Conservation (phyloP, 345 rosid species). For the Eucalyptus brandiana region DNA sequence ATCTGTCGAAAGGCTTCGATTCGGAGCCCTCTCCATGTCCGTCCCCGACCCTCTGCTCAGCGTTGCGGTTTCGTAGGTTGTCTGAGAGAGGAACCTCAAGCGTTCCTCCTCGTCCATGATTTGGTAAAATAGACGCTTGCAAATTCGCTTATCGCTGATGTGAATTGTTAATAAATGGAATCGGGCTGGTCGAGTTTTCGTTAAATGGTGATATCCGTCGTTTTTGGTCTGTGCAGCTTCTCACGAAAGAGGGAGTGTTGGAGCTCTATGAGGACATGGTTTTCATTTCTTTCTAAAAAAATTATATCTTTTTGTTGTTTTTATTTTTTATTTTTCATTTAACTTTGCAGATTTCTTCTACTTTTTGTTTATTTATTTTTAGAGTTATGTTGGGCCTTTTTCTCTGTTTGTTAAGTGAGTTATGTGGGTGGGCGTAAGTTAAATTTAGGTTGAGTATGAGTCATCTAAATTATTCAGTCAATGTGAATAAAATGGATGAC, state of each 20-base stretch:
- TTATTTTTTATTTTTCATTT: background rate
- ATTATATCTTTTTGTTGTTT: background rate
- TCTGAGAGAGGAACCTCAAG: background rate
- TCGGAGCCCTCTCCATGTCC: background rate
- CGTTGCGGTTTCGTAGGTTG: background rate
- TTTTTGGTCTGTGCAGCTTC: background rate
- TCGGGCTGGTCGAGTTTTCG: background rate
- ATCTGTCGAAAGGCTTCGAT: background rate
- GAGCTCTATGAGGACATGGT: background rate
- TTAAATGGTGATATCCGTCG: background rate
- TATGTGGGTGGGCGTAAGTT: background rate
- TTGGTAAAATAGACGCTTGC: background rate
- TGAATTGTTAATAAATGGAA: background rate
- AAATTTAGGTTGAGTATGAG: background rate
- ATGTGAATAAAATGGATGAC: background rate
- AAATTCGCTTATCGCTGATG: background rate
- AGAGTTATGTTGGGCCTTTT: background rate
- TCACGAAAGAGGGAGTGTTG: background rate
- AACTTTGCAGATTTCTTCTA: background rate
- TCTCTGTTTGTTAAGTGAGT: background rate
- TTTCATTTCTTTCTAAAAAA: background rate
- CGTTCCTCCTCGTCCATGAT: background rate
- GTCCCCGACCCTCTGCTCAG: background rate
- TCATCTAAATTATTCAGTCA: background rate
- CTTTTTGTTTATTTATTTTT: background rate